Evolutionary conservation across 768 basidiomycete species (phyloP), one percentile per base, ranked within the genome.

Genomic region (Lactarius quietus): DNA sequence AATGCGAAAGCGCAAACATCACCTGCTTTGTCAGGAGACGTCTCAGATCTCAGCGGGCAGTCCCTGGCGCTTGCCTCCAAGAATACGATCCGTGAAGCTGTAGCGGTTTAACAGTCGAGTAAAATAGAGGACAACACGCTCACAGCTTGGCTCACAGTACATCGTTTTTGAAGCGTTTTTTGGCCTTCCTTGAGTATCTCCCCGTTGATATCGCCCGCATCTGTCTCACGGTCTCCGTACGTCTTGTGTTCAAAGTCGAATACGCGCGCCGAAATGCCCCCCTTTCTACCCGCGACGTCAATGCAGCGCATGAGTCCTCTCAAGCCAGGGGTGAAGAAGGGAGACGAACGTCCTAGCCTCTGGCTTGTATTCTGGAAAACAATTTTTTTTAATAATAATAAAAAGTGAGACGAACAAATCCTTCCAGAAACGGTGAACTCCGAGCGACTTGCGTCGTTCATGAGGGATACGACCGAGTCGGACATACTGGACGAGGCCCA

Each of bases 1-100:
- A 99, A 99, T 0, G 97, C 94, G 74, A 99, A 98, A 31, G 97
- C 98, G 79, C 98, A 99, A n/a, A 98, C 79, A 78, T 99, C 95
- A 69, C 95, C 93, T 20, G 92, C 85, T 75, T 93, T 86, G 71
- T 90, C 85, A 6, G 83, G 79, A 74, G 98, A 95, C 62, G n/a
- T n/a, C n/a, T n/a, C n/a, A n/a, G n/a, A 84, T 79, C 7, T 83
- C 79, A 43, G 76, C 67, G 1, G 88, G 82, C 20, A 99, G 78
- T 15, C 81, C 81, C 73, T 98, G 95, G 97, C 97, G 72, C 98
- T 98, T 41, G 89, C 92, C 73, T 96, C 92, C 66, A 89, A 86
- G 76, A 99, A 98, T 18, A 88, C 85, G 67, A 99, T 85, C 78
- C 97, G 95, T 17, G 93, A 90, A 26, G 95, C 95, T 97, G 70